A percentile compares a stretch with the other conserved stretches of the same genome.
Conservation (phyloP, 78 protist species). For the Dictyostelium firmibasis region DNA sequence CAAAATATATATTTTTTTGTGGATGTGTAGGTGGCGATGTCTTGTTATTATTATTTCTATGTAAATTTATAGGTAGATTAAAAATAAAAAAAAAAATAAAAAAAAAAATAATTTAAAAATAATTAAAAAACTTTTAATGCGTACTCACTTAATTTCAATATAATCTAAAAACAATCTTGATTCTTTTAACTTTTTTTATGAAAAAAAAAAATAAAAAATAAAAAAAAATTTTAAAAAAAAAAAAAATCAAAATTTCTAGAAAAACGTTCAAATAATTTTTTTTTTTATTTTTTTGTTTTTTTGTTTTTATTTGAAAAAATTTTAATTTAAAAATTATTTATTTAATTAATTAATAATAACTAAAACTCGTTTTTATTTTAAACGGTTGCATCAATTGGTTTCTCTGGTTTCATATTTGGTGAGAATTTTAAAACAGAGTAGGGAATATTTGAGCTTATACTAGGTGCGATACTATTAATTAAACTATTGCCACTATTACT, state of each 20-base stretch:
- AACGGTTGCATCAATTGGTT: slow-evolving; percentile 9
- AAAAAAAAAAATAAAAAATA: background rate
- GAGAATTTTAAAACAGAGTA: background rate
- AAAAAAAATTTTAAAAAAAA: background rate
- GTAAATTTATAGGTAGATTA: background rate
- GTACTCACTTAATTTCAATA: background rate
- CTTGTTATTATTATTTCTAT: background rate
- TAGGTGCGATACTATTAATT: background rate
- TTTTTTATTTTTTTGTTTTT: too few species aligned
- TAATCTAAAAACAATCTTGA: too few species aligned
- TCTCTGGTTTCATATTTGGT: background rate
- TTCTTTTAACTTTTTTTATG: too few species aligned
- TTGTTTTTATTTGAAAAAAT: background rate
- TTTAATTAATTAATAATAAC: background rate
- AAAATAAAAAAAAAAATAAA: background rate
- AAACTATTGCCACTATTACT: background rate
- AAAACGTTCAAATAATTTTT: background rate
- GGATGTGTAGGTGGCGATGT: background rate
- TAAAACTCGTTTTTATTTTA: too few species aligned
- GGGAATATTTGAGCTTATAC: background rate
- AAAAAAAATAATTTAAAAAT: background rate
- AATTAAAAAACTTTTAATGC: background rate
- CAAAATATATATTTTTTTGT: background rate
- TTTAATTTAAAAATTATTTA: background rate
- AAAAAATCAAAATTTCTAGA: background rate